Base-by-base conservation (phyloP, 2,329 filamentous ascomycete genomes). In the Fusarium luffae region DNA sequence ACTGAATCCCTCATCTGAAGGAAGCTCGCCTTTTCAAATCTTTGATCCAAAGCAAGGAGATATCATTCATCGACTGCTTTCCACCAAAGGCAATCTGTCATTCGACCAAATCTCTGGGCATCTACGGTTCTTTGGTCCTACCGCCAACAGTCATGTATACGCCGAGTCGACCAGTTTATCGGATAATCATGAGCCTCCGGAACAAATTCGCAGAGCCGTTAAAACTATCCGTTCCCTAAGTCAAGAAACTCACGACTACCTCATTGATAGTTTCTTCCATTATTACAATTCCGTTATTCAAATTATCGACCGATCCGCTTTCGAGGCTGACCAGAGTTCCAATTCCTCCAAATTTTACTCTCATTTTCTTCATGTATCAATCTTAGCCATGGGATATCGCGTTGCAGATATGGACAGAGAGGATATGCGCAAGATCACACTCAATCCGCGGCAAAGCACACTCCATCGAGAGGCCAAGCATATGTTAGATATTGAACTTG, bases 381-480 rank as follows among this genome's bases (percentile, higher is more conserved):
- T 87, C 12, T 75, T 87, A 16, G 85, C 85, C 6, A 85, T 85
- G 77, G 85, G 84, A 5, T 86, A 83, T 66, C 80, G 84, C 37
- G 85, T 81, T 59, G 83, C 85, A 23, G 84, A 87, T 69, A 81
- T 81, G 73, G 76, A 78, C 18, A 77, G 85, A 30, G 79, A 81
- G 4, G 85, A 87, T 63, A 83, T 87, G 60, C 80, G 81, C 64
- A 80, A 78, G 55, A 82, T 87, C 23, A 77, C 81, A 1, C 59
- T 86, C 2, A 82, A 80, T 6, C 80, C 79, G 37, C 79, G 83
- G 67, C 85, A 87, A 73, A 86, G 85, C 69, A 84, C 82, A 0
- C 76, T 88, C 21, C 85, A 87, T 62, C 75, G 83, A 30, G 85
- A 87, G 72, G 84, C 85, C 51, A 87, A 86, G 71, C 82, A 83